These are phyloP conservation scores for Salvia sclarea DNA, from an alignment of 305 asterid genomes.

Conservation along the genomic window DNA sequence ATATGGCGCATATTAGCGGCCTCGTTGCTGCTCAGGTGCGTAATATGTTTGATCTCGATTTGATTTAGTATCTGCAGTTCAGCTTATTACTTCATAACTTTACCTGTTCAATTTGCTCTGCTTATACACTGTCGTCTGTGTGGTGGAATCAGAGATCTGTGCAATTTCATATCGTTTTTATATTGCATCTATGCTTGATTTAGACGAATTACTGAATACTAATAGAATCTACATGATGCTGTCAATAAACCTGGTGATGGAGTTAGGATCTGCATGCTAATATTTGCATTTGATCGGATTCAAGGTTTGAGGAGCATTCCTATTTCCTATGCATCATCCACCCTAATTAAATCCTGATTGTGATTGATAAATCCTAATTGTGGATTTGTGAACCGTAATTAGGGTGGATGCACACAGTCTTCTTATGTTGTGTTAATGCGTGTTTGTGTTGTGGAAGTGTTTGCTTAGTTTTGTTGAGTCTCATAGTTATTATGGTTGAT, in stretches of 20 bases:
- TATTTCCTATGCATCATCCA: too few relatives aligned
- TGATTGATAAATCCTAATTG: too few relatives aligned
- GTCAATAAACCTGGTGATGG: background rate
- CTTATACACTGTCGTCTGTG: background rate
- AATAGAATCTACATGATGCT: background rate
- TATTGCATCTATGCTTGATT: conserved; percentile 27
- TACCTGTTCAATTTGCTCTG: background rate
- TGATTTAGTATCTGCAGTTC: conserved; percentile 19
- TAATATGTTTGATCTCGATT: background rate
- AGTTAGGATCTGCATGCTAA: conserved; percentile 5
- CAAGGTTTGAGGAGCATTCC: background rate
- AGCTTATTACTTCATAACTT: background rate
- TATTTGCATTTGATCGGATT: background rate
- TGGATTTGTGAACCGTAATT: too few relatives aligned
- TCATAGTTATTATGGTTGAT: conserved; percentile 6
- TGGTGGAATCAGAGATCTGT: background rate
- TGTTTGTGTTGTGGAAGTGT: background rate
- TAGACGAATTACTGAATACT: background rate
- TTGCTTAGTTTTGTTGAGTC: background rate
- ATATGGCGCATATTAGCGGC: conserved; percentile 98
- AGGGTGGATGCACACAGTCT: too few relatives aligned
- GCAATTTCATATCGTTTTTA: background rate
- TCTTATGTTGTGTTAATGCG: background rate
- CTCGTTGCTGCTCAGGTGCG: conserved; percentile 98
- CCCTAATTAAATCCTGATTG: too few relatives aligned